Evolutionary conservation across 2,329 filamentous ascomycete species (phyloP), one percentile per base, ranked within the genome.

Genomic region (Aspergillus pseudoglaucus): DNA sequence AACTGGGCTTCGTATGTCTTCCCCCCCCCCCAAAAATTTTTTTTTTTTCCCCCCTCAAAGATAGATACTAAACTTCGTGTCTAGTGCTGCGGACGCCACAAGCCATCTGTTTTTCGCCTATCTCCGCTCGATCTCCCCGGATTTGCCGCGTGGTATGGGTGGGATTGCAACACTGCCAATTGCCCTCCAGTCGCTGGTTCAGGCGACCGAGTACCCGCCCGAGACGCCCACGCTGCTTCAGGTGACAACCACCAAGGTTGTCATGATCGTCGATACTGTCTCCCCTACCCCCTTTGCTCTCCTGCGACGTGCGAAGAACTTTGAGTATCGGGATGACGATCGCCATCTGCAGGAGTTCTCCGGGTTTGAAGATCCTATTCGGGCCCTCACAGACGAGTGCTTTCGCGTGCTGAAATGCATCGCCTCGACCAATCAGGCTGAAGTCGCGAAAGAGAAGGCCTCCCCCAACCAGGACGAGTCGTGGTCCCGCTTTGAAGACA

Each of bases 61-160:
- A 59, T 44, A 45, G 47, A 54, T 23, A 39, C 17, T 39, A 18
- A 39, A 12, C 10, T 12, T 20, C 18, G 17, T 39, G 17, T 20
- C 9, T 60, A 94, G 88, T 62, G 90, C 91, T 51, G 93, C 93
- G 50, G 90, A 97, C 76, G 93, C 93, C 46, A 90, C 91, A 17
- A 95, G 90, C 62, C 93, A 98, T 73, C 75, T 98, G 47, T 98
- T 98, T 76, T 98, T 98, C 65, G 93, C 93, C 47, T 98, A 97
- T 66, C 81, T 98, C 42, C 82, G 93, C 59, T 96, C 90, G 0
- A 74, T 95, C 42, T 83, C 89, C 1, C 91, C 93, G n/a, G 85
- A 91, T 53, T 80, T 77, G 12, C 65, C 78, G 30, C 79, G 84
- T 53, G 80, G 82, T 25, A 75, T 85, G 45, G 87, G 82, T 53